Conservation (phyloP, 192 early-diverging fungal species). For the Radiomyces spectabilis region DNA sequence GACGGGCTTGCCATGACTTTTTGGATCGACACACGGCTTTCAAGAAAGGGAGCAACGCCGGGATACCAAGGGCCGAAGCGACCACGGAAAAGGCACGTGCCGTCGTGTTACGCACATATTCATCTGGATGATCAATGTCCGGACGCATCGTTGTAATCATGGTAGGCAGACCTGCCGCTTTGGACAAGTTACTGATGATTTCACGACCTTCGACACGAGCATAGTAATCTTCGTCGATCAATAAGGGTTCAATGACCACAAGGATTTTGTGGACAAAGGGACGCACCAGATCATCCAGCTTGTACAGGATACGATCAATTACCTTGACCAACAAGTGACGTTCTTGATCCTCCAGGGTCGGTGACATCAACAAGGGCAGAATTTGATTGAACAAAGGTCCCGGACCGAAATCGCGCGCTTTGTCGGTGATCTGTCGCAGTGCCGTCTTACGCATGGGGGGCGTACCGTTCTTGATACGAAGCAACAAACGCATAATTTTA, state of each 20-base stretch:
- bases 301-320: slow-evolving; percentile 93
- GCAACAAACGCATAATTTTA: slow-evolving; percentile 89
- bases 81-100: slow-evolving; percentile 97
- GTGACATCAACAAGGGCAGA: slow-evolving; percentile 91
- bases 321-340: slow-evolving; percentile 97
- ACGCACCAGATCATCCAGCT: slow-evolving; percentile 91
- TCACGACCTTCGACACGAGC: slow-evolving; percentile 95
- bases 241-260: slow-evolving; percentile 95
- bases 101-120: slow-evolving; percentile 97
- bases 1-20: slow-evolving; percentile 97
- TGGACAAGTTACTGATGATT: slow-evolving; percentile 95
- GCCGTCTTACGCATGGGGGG: slow-evolving; percentile 90
- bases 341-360: slow-evolving; percentile 97
- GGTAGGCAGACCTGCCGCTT: slow-evolving; percentile 93
- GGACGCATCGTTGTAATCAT: slow-evolving; percentile 99
- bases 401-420: slow-evolving; percentile 91
- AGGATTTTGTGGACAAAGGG: slow-evolving; percentile 98
- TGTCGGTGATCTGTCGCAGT: slow-evolving; percentile 91
- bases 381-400: slow-evolving; percentile 95
- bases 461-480: slow-evolving; percentile 98
- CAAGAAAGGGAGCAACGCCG: slow-evolving; percentile 88
- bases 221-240: slow-evolving; percentile 98
- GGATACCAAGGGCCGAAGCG: slow-evolving; percentile 92
- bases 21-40: slow-evolving; percentile 92
- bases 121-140: slow-evolving; percentile 96